Evolutionary conservation across 257 asterid genomes (phyloP).

Genomic region (Vinca minor): DNA sequence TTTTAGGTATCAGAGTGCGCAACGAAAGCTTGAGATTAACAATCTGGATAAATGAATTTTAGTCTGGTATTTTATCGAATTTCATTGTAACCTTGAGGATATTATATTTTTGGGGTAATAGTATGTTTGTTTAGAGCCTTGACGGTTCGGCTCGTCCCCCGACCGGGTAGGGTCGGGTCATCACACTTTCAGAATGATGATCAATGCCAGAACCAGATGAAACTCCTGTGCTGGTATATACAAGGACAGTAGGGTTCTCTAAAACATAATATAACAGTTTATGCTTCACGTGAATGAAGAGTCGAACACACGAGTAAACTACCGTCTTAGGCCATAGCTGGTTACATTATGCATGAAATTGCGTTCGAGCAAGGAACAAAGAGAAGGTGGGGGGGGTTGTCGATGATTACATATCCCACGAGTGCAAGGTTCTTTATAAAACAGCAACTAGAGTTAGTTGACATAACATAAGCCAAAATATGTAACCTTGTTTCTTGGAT

Average conservation of each 20-base stretch:
- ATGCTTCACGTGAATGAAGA: not conserved
- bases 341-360: not conserved
- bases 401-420: no score
- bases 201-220: not conserved
- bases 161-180: no score
- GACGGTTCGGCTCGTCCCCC: no score
- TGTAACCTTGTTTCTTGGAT: not conserved
- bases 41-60: no score
- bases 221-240: not conserved
- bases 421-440: not conserved
- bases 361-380: no score
- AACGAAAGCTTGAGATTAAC: no score
- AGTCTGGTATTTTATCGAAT: no score
- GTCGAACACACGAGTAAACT: not conserved
- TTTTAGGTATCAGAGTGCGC: no score
- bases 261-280: not conserved
- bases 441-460: conserved; percentile 3
- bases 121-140: no score
- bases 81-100: no score
- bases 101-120: no score
- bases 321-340: not conserved
- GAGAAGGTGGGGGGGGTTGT: no score
- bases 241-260: not conserved
- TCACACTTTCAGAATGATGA: not conserved
- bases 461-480: not conserved